Base-by-base conservation (phyloP, 23 red algal species). In the Gracilaria domingensis region DNA sequence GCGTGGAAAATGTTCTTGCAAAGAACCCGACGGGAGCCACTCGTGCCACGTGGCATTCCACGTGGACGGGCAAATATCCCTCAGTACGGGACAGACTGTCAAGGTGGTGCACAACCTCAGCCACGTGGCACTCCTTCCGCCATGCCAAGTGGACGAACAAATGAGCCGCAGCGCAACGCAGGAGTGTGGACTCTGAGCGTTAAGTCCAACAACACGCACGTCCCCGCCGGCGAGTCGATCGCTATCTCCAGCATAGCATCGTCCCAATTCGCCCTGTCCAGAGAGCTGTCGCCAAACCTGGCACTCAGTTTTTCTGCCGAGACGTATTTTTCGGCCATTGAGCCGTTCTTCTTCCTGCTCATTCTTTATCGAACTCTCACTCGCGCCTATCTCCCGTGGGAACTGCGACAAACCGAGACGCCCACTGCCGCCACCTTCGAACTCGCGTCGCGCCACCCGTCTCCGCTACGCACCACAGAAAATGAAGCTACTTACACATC, bases 331-430 rank as follows among this genome's bases (percentile, higher is more conserved):
- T 81, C 54, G 2, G 81, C 57, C n/a, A 78, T 94, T 40, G 82
- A 94, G 75, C 26, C 77, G 54, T 45, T 88, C 62, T 94, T 94
- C 67, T 72, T 94, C 24, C 50, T 75, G 56, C 75, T 94, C 21
- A 56, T 94, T 24, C 49, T 94, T 59, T 88, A 94, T 61, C 58
- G 81, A 2, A 83, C 92, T 21, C 62, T 88, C 32, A 87, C 82
- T 36, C 71, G 83, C 44, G 92, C 92, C 56, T 94, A 94, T 44
- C 47, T 49, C 14, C 92, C 92, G 0, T 87, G 83, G 82, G 70
- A 72, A 36, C 66, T 62, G 17, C 80, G 79, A 24, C 32, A 66
- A 8, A 38, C 79, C 42, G 45, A 53, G 23, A 38, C 82, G 11
- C 34, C 62, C 49, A 62, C 64, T 12, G 65, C 57, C 70, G 92